Base-by-base conservation (phyloP, 306 rosid genomes). In the Vigna angularis region DNA sequence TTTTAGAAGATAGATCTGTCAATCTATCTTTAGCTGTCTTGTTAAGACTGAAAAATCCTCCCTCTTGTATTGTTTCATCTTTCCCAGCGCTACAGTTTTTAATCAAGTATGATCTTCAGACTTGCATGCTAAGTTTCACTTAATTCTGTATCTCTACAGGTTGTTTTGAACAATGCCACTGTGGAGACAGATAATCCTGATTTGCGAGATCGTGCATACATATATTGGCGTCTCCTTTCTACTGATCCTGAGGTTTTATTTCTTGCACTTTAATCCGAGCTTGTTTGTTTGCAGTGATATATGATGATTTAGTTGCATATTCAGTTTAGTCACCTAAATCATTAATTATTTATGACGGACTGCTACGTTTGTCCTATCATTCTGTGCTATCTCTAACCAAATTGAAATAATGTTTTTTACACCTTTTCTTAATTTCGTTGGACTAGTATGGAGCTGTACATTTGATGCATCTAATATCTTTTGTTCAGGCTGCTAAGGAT, bases 121-220 rank as follows among this genome's bases (percentile, higher is more conserved):
- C 79, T 44, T 79, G 48, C n/a, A 49, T 61, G 56, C 68, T 15
- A 55, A 51, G 66, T 51, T 81, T 76, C 50, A 83, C 75, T 66
- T 49, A 42, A 36, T 64, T 44, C 9, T 68, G 64, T 40, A 49
- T 73, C 8, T 82, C 81, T 73, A 17, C 88, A 93, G 98, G 97
- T 89, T 83, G 98, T 93, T 81, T 82, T 93, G 89, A 93, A 91
- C 88, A 93, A 93, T 80, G 98, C 98, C 36, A 93, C 98, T 51
- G 88, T 87, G 82, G 98, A 91, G 87, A 93, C 98, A 3, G 98
- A 93, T 86, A 93, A 93, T 86, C 98, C 98, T 75, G 98, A 93
- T 86, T 83, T 93, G 66, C 86, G 97, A 53, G 98, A 93, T 79
- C 97, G 98, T 40, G 98, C 98, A 32, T 93, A 93, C 87, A 93